Evolutionary conservation across 768 basidiomycete genomes (phyloP), one percentile per base, ranked within the genome.

Genomic region (Hortiboletus campestris): DNA sequence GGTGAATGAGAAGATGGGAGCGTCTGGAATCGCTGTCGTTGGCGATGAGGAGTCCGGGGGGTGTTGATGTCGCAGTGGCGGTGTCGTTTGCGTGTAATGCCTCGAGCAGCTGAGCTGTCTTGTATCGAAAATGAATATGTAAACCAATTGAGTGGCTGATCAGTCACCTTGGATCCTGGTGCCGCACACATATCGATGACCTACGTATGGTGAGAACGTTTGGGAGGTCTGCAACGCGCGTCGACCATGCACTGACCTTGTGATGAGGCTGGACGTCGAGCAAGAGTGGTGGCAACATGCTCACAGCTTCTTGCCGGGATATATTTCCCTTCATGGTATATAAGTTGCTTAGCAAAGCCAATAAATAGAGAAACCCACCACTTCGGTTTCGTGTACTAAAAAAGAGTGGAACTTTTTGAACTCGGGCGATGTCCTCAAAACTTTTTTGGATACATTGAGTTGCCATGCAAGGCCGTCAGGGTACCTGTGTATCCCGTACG

Each of bases 111-210:
- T 99, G 97, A 10, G 94, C 92, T 9, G 96, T 97, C 89, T 92
- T 65, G 32, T 36, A 34, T 45, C 11, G 12, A 38, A 49, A 32
- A 45, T 53, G 31, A 54, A 39, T n/a, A 46, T 20, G 48, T 1
- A 43, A 49, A 39, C 40, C 4, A 16, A 42, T 46, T 2, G 20
- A 14, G 8, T 42, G 20, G 16, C 11, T 35, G 14, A 36, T 22
- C 44, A 4, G 42, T 49, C 60, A 90, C 91, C 78, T 99, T 99
- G 22, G 94, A 97, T 6, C 97, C 97, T 0, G 97, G 97, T 2
- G 97, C 96, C 17, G 97, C 97, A 68, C 97, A 99, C 91, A 96
- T 94, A 71, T 99, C 97, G 64, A 98, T 85, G 19, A 92, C 89
- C 84, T 90, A 43, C 53, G 2, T 19, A 17, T 46, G 52, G 19